Base-by-base conservation (phyloP, 352 stramenopile species). In the Phytophthora capsici region DNA sequence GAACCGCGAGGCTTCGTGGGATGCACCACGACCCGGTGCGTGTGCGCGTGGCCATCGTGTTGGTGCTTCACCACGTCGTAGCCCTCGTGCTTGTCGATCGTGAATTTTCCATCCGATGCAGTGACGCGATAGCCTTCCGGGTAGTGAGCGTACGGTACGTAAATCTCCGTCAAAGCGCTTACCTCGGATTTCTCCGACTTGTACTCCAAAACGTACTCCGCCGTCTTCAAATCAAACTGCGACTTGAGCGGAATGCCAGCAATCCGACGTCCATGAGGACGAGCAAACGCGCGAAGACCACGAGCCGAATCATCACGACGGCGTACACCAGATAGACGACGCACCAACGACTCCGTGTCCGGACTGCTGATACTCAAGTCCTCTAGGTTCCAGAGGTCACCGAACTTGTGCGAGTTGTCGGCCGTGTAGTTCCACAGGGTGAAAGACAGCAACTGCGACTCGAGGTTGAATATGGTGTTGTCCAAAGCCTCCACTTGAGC, bases 401-500 rank as follows among this genome's bases (percentile, higher is more conserved):
- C 85, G 26, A 80, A 90, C 20, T 70, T 47, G 67, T 96, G 80
- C 48, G 50, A 76, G 63, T 95, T 95, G 36, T 82, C 68, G 2
- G 84, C 71, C 20, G 84, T 81, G 75, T 97, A 97, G 54, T 84
- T 93, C 90, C 90, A 97, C 28, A 97, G 57, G 28, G 88, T 96
- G 62, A 90, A 97, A 50, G 69, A 86, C 43, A 90, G 50, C 54
- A 90, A 50, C 55, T 86, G 84, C 47, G 68, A 72, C 52, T 93
- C 85, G 20, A 93, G 57, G 10, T 70, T 77, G 40, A 58, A 66
- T 36, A 93, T 73, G 2, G 81, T 91, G 63, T 82, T 78, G 70
- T 91, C 78, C 63, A 91, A 43, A 28, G 81, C 81, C 9, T 63
- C 63, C 0, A 82, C 55, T 53, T 87, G 75, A 20, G 66, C 57